These are phyloP conservation scores for Ajuga reptans DNA, from an alignment of 305 asterid genomes.

Conservation along the genomic window DNA sequence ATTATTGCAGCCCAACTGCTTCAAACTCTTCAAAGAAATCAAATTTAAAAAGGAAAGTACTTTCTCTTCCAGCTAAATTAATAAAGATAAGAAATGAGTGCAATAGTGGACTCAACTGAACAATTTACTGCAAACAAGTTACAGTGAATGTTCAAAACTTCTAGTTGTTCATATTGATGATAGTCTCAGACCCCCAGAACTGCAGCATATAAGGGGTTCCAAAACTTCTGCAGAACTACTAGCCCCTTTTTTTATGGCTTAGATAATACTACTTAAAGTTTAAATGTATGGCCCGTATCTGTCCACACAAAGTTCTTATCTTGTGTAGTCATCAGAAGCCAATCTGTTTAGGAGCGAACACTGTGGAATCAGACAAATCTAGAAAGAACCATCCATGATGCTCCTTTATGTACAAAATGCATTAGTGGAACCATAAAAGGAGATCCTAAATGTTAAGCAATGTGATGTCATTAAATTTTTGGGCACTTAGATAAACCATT, in stretches of 20 bases:
- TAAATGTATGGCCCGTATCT: slow-evolving; percentile 84
- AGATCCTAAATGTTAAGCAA: slow-evolving; percentile 1
- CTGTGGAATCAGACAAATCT: slow-evolving; percentile 51
- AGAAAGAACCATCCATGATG: slow-evolving; percentile 54
- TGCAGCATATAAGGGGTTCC: not conserved
- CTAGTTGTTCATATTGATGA: slow-evolving; percentile 6
- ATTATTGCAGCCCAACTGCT: not conserved
- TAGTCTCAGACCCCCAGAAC: not conserved
- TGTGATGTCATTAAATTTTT: not conserved
- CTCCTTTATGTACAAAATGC: slow-evolving; percentile 37
- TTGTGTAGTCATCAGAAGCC: slow-evolving; percentile 99
- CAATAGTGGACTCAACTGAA: not conserved
- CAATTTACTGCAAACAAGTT: not conserved
- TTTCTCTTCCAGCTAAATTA: not conserved
- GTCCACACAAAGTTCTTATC: slow-evolving; percentile 79
- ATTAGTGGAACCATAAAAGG: slow-evolving; percentile 1
- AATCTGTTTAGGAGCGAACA: slow-evolving; percentile 69
- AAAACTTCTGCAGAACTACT: slow-evolving; percentile 3
- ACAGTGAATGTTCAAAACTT: not conserved
- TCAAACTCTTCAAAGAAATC: not conserved
- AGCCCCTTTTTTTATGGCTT: not conserved
- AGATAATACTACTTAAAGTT: slow-evolving; percentile 9
- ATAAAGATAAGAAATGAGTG: not conserved
- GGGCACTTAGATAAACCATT: not conserved
- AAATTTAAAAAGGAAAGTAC: not conserved